Conservation (phyloP, 768 basidiomycete species). For the Tricholoma furcatifolium region DNA sequence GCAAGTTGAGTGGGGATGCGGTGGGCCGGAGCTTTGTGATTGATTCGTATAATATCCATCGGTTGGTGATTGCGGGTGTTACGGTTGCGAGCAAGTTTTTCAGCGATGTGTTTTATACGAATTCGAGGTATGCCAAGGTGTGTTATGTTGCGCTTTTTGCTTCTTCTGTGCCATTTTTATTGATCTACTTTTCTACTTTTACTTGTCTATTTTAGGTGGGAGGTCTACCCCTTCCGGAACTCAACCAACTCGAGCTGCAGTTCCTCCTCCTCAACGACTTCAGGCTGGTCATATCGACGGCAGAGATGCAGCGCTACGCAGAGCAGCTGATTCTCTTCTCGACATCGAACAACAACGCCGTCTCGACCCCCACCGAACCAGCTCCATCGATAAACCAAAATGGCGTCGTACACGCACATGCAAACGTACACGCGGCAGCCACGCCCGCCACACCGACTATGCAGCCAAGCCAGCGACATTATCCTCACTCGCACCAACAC, state of each 20-base stretch:
- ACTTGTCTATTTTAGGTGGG: conserved; percentile 64
- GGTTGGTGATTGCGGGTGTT: conserved; percentile 95
- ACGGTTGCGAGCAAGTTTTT: conserved; percentile 99
- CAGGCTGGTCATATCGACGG: conserved; percentile 76
- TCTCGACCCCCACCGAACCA: not conserved
- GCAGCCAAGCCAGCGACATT: no score
- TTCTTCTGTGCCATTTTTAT: no score
- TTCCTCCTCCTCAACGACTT: conserved; percentile 98
- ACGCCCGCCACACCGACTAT: no score
- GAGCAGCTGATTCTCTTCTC: conserved; percentile 83
- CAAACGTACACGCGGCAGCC: no score
- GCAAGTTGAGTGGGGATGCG: conserved; percentile 54
- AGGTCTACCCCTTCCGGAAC: conserved; percentile 86
- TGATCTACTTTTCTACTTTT: conserved; percentile 9
- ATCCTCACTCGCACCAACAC: no score
- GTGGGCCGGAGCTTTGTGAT: conserved; percentile 75
- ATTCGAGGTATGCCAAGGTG: conserved; percentile 97
- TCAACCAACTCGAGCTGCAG: conserved; percentile 96
- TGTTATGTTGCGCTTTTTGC: no score
- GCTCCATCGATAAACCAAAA: not conserved
- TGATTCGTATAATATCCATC: conserved; percentile 95
- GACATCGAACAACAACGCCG: conserved; percentile 22
- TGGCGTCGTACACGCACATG: no score
- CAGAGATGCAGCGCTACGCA: conserved; percentile 95
- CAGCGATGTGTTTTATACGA: conserved; percentile 98